Conservation (phyloP, 768 basidiomycete species). For the Terana coerulea region DNA sequence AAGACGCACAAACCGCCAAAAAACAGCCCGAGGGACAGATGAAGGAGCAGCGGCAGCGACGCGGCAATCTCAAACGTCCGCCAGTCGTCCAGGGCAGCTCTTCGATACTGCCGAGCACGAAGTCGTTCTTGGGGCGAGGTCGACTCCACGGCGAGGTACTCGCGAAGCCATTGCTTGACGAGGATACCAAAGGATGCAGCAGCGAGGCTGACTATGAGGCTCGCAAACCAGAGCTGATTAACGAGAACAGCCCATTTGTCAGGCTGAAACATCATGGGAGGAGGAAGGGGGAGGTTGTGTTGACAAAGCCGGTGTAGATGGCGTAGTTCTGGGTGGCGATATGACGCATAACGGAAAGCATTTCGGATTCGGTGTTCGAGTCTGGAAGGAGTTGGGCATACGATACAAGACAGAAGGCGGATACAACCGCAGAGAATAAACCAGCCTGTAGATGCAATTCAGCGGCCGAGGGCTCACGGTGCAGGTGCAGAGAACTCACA, state of each 20-base stretch:
- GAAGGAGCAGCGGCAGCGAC: neutral
- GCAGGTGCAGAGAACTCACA: neutral
- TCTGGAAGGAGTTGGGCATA: neutral
- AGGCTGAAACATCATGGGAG: neutral
- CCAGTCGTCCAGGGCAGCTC: neutral
- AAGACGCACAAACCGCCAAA: conserved; percentile 6
- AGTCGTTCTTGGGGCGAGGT: neutral
- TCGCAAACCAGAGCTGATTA: conserved; percentile 5
- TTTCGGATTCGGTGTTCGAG: neutral
- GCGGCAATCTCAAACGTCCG: conserved; percentile 6
- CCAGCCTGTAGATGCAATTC: neutral
- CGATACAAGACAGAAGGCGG: conserved; percentile 1
- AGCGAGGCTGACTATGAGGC: conserved; percentile 3
- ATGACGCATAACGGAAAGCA: neutral
- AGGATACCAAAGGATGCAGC: conserved; percentile 7
- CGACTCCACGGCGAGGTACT: conserved; percentile 3
- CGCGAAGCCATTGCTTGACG: conserved; percentile 9
- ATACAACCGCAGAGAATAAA: conserved; percentile 2
- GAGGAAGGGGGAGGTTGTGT: neutral
- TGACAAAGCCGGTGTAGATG: too few relatives aligned
- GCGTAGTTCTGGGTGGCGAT: neutral
- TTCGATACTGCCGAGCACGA: neutral
- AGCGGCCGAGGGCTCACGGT: neutral
- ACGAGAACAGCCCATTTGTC: neutral
- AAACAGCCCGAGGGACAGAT: conserved; percentile 4